phyloP scores from a whole-genome alignment of 129 eudicot genomes.

The Artemisia argyi region DNA sequence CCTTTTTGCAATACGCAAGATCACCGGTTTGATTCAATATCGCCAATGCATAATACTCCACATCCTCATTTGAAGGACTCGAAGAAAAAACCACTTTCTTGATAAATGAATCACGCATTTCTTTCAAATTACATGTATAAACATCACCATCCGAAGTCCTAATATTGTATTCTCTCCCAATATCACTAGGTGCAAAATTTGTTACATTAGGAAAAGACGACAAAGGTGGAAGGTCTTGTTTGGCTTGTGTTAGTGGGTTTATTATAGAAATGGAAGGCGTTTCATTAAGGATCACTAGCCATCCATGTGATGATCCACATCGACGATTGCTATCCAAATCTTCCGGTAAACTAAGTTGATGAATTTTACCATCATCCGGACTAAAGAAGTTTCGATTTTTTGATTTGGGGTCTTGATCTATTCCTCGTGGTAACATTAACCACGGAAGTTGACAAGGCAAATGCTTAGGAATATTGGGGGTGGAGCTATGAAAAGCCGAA shows the following conservation, averaged over 20 bases:
- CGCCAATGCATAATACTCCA: slow-evolving; percentile 48
- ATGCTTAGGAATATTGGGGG: slow-evolving; percentile 40
- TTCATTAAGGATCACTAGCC: slow-evolving; percentile 58
- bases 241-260: slow-evolving; percentile 57
- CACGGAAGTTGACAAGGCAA: slow-evolving; percentile 69
- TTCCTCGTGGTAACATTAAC: slow-evolving; percentile 61
- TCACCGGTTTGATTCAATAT: slow-evolving; percentile 57
- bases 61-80: slow-evolving; percentile 34
- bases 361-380: slow-evolving; percentile 37
- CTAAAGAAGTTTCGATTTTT: slow-evolving; percentile 39
- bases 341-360: slow-evolving; percentile 46
- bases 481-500: slow-evolving; percentile 42
- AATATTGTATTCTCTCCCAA: slow-evolving; percentile 67
- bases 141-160: slow-evolving; percentile 33
- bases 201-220: slow-evolving; percentile 61
- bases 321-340: slow-evolving; percentile 54
- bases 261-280: slow-evolving; percentile 50
- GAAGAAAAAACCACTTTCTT: slow-evolving; percentile 62
- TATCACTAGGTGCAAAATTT: slow-evolving; percentile 34
- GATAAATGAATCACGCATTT: slow-evolving; percentile 69
- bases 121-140: slow-evolving; percentile 41
- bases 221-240: slow-evolving; percentile 52
- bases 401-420: slow-evolving; percentile 26
- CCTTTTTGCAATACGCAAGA: slow-evolving; percentile 56
- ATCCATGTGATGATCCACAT: slow-evolving; percentile 79